Conservation (phyloP, 2,329 filamentous ascomycete genomes). For the Tolypocladium tundrense region DNA sequence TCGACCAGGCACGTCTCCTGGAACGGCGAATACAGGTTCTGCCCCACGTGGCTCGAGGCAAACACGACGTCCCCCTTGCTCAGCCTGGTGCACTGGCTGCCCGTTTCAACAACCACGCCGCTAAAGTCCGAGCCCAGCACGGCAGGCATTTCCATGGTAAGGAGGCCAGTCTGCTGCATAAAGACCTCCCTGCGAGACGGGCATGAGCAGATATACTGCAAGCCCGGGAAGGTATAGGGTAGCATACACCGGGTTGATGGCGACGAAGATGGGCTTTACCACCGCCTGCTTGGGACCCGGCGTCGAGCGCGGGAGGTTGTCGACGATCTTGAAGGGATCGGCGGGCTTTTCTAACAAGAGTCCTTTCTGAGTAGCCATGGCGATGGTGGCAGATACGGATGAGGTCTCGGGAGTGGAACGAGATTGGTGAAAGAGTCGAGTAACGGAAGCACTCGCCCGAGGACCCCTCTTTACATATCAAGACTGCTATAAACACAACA, state of each 20-base stretch:
- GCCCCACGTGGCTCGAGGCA: conserved; percentile 22
- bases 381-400: not conserved
- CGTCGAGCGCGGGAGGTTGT: conserved; percentile 11
- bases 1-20: conserved; percentile 27
- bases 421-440: not conserved
- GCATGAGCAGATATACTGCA: not conserved
- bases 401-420: not conserved
- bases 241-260: conserved; percentile 25
- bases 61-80: conserved; percentile 23
- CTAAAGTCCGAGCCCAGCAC: conserved; percentile 26
- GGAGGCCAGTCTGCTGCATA: conserved; percentile 20
- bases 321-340: conserved; percentile 11
- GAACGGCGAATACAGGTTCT: conserved; percentile 21
- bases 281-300: conserved; percentile 22
- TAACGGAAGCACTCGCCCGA: not conserved
- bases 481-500: not conserved
- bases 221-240: not conserved
- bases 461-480: not conserved
- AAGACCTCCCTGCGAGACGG: conserved; percentile 15
- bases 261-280: conserved; percentile 24
- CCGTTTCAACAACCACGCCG: conserved; percentile 20
- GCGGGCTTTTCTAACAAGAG: conserved; percentile 9
- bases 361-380: conserved; percentile 11
- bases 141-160: conserved; percentile 23
- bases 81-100: conserved; percentile 17